Conservation (phyloP, 2,329 filamentous ascomycete genomes). For the Purpureocillium lavendulum region DNA sequence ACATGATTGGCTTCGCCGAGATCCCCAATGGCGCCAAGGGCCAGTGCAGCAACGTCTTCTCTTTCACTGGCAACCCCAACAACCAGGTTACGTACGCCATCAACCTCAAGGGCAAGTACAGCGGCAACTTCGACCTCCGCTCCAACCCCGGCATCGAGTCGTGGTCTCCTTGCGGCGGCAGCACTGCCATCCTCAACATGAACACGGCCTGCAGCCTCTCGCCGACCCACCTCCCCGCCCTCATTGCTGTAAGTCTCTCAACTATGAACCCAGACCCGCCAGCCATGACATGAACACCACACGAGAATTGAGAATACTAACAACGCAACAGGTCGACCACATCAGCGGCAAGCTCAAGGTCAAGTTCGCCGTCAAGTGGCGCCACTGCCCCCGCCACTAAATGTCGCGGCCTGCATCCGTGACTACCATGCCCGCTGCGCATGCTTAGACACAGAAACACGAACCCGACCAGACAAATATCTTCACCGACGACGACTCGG, state of each 20-base stretch:
- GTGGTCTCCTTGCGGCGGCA: conserved; percentile 16
- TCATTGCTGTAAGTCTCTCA: conserved; percentile 15
- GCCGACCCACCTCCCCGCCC: conserved; percentile 12
- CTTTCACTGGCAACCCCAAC: conserved; percentile 14
- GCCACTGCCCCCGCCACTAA: conserved; percentile 7
- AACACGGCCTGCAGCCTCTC: conserved; percentile 16
- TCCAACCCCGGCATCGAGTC: conserved; percentile 10
- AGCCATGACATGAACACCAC: no score
- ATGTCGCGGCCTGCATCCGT: not conserved
- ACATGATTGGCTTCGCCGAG: conserved; percentile 17
- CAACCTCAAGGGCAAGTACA: conserved; percentile 10
- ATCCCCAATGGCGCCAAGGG: conserved; percentile 13
- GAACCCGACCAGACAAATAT: no score
- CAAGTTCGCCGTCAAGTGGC: conserved; percentile 15
- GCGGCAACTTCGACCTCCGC: conserved; percentile 13
- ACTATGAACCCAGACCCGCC: no score
- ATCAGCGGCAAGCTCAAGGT: conserved; percentile 16
- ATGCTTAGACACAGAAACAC: no score
- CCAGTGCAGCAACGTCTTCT: conserved; percentile 16
- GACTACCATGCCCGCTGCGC: no score
- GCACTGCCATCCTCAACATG: conserved; percentile 19
- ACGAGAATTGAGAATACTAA: not conserved
- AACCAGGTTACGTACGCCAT: conserved; percentile 11
- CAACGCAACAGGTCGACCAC: conserved; percentile 13
- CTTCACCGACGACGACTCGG: no score